Evolutionary conservation across 2,329 filamentous ascomycete species (phyloP).

Genomic region (Ploettnerulaceae sp.): DNA sequence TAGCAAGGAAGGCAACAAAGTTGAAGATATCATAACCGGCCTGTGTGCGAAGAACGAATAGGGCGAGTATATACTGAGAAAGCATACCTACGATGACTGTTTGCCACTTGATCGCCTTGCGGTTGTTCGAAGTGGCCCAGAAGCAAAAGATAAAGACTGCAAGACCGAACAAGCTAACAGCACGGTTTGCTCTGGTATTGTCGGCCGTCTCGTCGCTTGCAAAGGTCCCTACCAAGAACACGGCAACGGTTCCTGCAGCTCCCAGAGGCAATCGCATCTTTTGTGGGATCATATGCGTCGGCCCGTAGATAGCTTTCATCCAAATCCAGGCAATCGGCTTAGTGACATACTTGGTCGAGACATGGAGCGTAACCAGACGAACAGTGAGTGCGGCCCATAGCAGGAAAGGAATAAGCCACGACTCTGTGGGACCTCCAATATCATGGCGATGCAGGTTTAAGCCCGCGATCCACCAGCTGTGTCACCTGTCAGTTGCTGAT

Average conservation of each 20-base stretch:
- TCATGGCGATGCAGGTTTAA: slow-evolving; percentile 67
- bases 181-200: slow-evolving; percentile 77
- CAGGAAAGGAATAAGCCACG: slow-evolving; percentile 78
- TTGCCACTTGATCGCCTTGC: slow-evolving; percentile 62
- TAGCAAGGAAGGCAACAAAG: slow-evolving; percentile 74
- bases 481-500: slow-evolving; percentile 5
- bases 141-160: slow-evolving; percentile 63
- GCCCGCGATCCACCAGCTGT: slow-evolving; percentile 50
- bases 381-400: slow-evolving; percentile 71
- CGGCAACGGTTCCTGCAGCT: slow-evolving; percentile 58
- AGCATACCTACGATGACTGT: slow-evolving; percentile 87
- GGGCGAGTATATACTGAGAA: slow-evolving; percentile 78
- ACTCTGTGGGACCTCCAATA: slow-evolving; percentile 42
- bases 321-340: slow-evolving; percentile 63
- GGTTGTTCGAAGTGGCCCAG: slow-evolving; percentile 66
- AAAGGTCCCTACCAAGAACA: slow-evolving; percentile 76
- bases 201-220: slow-evolving; percentile 64
- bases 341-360: slow-evolving; percentile 63
- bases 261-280: slow-evolving; percentile 59
- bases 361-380: slow-evolving; percentile 68
- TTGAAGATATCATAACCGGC: slow-evolving; percentile 88
- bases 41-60: slow-evolving; percentile 79
- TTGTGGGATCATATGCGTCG: slow-evolving; percentile 60
- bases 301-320: slow-evolving; percentile 56
- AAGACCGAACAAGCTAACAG: slow-evolving; percentile 75